Evolutionary conservation across 2,329 filamentous ascomycete genomes (phyloP).

Genomic region (Gremmenia infestans): DNA sequence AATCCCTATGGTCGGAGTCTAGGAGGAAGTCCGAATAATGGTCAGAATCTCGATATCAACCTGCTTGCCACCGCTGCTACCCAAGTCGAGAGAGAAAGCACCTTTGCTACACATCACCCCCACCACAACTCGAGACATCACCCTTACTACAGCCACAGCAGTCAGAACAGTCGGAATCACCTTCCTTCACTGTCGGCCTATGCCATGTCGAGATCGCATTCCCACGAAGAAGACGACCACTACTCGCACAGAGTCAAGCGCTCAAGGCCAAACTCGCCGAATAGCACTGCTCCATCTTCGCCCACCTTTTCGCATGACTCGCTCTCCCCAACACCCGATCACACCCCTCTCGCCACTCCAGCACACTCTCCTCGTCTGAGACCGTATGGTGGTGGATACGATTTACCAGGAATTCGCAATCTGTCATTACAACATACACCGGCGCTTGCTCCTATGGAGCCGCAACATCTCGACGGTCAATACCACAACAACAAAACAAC

Average conservation of each 20-base stretch:
- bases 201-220: conserved; percentile 88
- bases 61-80: conserved; percentile 57
- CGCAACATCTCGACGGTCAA: conserved; percentile 31
- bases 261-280: conserved; percentile 87
- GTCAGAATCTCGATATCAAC: conserved; percentile 45
- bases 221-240: conserved; percentile 74
- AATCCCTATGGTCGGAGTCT: conserved; percentile 46
- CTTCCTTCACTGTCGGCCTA: conserved; percentile 64
- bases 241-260: conserved; percentile 75
- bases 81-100: conserved; percentile 56
- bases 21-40: conserved; percentile 37
- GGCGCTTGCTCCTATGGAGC: conserved; percentile 65
- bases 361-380: conserved; percentile 90
- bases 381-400: conserved; percentile 64
- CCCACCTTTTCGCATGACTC: conserved; percentile 97
- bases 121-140: conserved; percentile 46
- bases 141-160: conserved; percentile 37
- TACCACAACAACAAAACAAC: conserved; percentile 43
- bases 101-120: conserved; percentile 23
- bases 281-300: conserved; percentile 92
- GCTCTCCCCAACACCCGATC: conserved; percentile 89
- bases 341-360: conserved; percentile 96
- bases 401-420: conserved; percentile 81
- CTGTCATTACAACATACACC: conserved; percentile 61
- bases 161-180: conserved; percentile 44